Conservation (phyloP, 2,329 filamentous ascomycete genomes). For the Karstenula rhodostoma region DNA sequence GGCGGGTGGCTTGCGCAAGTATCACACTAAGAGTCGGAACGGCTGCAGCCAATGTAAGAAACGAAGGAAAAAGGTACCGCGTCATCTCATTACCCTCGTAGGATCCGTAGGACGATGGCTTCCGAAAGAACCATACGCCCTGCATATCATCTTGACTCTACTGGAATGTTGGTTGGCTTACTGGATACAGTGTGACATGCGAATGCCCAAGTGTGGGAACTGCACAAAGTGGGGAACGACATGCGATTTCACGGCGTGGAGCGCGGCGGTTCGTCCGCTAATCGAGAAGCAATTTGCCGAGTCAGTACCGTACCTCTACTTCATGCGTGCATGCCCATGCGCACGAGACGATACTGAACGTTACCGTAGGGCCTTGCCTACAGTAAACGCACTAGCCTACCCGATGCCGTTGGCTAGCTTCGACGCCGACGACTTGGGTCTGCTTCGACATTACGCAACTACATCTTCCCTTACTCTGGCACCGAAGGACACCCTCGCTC, state of each 20-base stretch:
- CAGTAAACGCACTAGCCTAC: constrained; percentile 14
- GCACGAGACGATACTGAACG: constrained; percentile 5
- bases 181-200: constrained; percentile 32
- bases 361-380: constrained; percentile 8
- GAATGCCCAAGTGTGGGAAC: constrained; percentile 29
- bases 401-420: constrained; percentile 19
- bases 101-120: constrained; percentile 9
- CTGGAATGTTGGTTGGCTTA: constrained; percentile 13
- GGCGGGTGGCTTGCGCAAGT: constrained; percentile 26
- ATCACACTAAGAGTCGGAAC: constrained; percentile 33
- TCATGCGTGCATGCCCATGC: background rate
- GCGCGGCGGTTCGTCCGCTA: constrained; percentile 19
- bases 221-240: constrained; percentile 32
- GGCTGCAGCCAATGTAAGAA: constrained; percentile 38
- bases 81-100: background rate
- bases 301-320: constrained; percentile 15
- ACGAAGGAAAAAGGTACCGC: constrained; percentile 28
- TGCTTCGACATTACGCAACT: constrained; percentile 27
- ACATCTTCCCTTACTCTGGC: constrained; percentile 24
- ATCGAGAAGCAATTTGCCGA: constrained; percentile 17
- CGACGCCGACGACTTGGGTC: constrained; percentile 21
- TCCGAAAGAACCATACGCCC: constrained; percentile 1
- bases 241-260: constrained; percentile 32
- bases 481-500: constrained; percentile 14
- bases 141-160: constrained; percentile 1